Percentiles rank a stretch among this genome's conserved stretches.
Conservation (phyloP, 495 filamentous ascomycete species). For the Lepraria neglecta region DNA sequence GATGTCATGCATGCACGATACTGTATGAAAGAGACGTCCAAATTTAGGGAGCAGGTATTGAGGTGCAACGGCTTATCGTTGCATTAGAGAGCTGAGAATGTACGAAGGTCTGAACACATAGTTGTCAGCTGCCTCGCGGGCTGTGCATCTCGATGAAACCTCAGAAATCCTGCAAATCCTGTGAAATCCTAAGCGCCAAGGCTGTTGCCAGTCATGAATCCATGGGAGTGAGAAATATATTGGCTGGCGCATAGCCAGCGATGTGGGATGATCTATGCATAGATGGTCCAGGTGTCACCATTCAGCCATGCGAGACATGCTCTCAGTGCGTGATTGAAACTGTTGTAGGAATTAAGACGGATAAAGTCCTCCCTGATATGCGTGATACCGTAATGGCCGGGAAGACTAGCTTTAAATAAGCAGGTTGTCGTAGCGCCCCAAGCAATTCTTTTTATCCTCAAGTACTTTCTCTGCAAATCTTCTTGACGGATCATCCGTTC, state of each 20-base stretch:
- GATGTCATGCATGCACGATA: constrained; percentile 11
- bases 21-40: not conserved
- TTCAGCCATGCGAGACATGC: constrained; percentile 5
- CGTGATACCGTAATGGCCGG: constrained; percentile 6
- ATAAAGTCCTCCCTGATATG: constrained; percentile 9
- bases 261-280: not conserved
- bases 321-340: not conserved
- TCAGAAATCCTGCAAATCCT: not conserved
- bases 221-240: not conserved
- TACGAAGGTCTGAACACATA: not conserved
- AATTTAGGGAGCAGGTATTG: not conserved
- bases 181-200: constrained; percentile 9
- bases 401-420: constrained; percentile 15
- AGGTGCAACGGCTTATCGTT: constrained; percentile 5
- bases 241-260: constrained; percentile 1
- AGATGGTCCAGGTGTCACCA: not conserved
- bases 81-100: constrained; percentile 9
- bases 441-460: constrained; percentile 10
- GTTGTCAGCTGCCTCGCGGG: constrained; percentile 8
- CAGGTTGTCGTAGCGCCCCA: constrained; percentile 21
- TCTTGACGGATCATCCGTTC: constrained; percentile 6
- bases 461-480: constrained; percentile 2
- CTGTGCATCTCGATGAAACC: constrained; percentile 14
- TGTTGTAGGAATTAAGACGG: constrained; percentile 8
- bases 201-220: not conserved